Evolutionary conservation across 805 yeast species (phyloP).

Genomic region (Hanseniaspora occidentalis): DNA sequence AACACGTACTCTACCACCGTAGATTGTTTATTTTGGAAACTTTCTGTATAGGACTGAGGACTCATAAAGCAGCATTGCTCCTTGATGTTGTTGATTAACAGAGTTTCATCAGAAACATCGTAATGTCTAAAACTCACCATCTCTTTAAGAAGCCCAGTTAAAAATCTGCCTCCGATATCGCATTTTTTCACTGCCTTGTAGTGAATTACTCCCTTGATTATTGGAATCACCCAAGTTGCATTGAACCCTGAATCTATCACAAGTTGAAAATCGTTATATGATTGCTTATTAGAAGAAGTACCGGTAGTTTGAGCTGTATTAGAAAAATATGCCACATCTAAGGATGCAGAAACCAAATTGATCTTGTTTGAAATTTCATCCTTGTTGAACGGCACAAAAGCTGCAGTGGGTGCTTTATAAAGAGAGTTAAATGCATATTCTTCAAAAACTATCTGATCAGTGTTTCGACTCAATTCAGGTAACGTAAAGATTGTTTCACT

Average conservation of each 20-base stretch:
- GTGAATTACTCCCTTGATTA: slow-evolving; percentile 63
- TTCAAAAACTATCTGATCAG: slow-evolving; percentile 88
- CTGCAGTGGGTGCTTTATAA: slow-evolving; percentile 51
- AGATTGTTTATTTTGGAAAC: slow-evolving; percentile 17
- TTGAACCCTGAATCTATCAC: slow-evolving; percentile 84
- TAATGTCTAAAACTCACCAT: slow-evolving; percentile 82
- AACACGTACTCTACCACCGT: slow-evolving; percentile 57
- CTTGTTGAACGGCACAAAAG: slow-evolving; percentile 52
- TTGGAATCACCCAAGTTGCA: slow-evolving; percentile 78
- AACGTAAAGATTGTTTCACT: slow-evolving; percentile 76
- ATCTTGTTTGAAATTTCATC: slow-evolving; percentile 5
- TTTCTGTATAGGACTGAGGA: slow-evolving; percentile 37
- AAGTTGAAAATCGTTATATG: slow-evolving; percentile 49
- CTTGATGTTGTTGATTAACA: slow-evolving; percentile 73
- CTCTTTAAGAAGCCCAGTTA: slow-evolving; percentile 76
- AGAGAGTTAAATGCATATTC: slow-evolving; percentile 73
- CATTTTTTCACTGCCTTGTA: slow-evolving; percentile 68
- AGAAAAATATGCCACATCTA: slow-evolving; percentile 12
- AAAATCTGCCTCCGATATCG: slow-evolving; percentile 76
- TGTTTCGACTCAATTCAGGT: slow-evolving; percentile 68
- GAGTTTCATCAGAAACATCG: slow-evolving; percentile 84
- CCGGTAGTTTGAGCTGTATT: no score
- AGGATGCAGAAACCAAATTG: slow-evolving; percentile 14
- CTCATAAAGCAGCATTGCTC: slow-evolving; percentile 35
- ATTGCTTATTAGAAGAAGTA: slow-evolving; percentile 4